Conservation (phyloP, 192 early-diverging fungal genomes). For the Coemansia sp. region DNA sequence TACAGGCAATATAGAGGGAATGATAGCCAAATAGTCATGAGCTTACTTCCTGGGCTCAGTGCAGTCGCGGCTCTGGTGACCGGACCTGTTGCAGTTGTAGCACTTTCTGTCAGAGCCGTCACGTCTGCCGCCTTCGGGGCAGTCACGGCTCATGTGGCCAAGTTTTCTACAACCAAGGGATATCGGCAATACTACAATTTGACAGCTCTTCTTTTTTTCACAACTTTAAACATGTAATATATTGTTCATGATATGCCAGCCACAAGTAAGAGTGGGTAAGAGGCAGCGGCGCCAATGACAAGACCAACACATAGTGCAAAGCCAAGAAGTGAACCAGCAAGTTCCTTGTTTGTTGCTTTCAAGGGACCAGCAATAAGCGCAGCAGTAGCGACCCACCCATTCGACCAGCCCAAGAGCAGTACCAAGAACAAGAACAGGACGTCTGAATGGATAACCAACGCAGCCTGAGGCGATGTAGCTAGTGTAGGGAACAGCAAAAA, state of each 20-base stretch:
- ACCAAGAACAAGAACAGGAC: conserved; percentile 56
- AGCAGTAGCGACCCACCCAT: conserved; percentile 68
- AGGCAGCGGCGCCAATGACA: conserved; percentile 64
- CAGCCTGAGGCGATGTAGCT: conserved; percentile 15
- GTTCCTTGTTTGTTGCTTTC: conserved; percentile 59
- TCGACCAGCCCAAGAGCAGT: conserved; percentile 65
- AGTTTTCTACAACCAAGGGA: not conserved
- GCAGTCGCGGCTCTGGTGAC: conserved; percentile 59
- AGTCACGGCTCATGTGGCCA: conserved; percentile 59
- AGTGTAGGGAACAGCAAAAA: conserved; percentile 61
- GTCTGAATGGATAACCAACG: conserved; percentile 41
- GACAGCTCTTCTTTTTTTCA: not conserved
- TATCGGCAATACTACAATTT: not conserved
- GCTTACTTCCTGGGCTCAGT: conserved; percentile 21
- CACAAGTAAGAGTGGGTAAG: conserved; percentile 45
- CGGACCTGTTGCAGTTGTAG: conserved; percentile 58
- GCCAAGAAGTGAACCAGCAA: conserved; percentile 71
- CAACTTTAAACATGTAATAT: not conserved
- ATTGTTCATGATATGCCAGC: conserved; percentile 38
- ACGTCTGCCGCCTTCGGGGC: conserved; percentile 37
- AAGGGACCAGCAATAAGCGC: conserved; percentile 65
- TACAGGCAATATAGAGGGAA: not conserved
- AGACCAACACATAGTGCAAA: conserved; percentile 71
- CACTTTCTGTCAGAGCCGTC: conserved; percentile 31
- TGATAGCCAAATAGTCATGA: not conserved